These are phyloP conservation scores for Biancaea sappan DNA, from an alignment of 306 rosid genomes.

Conservation along the genomic window DNA sequence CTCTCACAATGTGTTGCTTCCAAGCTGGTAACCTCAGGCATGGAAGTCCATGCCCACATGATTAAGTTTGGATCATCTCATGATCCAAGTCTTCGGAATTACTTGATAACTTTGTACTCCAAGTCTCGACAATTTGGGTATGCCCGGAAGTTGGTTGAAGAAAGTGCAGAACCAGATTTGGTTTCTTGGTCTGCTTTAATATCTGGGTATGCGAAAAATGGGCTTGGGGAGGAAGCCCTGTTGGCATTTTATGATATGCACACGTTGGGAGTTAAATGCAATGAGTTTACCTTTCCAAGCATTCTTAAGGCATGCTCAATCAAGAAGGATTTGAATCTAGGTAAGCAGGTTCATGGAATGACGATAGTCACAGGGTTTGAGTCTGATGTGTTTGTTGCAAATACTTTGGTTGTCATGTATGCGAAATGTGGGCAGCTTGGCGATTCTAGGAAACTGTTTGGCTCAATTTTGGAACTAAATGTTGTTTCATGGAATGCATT, in stretches of 20 bases:
- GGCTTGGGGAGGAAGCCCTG: constrained; percentile 61
- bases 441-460: constrained; percentile 67
- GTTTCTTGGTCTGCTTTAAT: constrained; percentile 86
- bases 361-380: constrained; percentile 70
- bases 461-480: constrained; percentile 47
- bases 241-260: constrained; percentile 63
- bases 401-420: constrained; percentile 85
- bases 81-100: constrained; percentile 48
- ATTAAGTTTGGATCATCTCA: constrained; percentile 60
- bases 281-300: constrained; percentile 73
- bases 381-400: constrained; percentile 72
- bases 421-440: constrained; percentile 69
- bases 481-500: constrained; percentile 85
- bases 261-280: constrained; percentile 57
- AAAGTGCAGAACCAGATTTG: constrained; percentile 59
- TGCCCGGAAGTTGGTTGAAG: constrained; percentile 67
- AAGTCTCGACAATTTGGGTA: constrained; percentile 51
- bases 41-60: constrained; percentile 69
- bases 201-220: constrained; percentile 77
- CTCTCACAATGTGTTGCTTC: constrained; percentile 61
- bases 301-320: constrained; percentile 80
- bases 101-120: constrained; percentile 51
- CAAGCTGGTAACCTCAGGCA: constrained; percentile 54
- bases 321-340: constrained; percentile 53
- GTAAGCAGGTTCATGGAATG: constrained; percentile 67